Base-by-base conservation (phyloP, 768 basidiomycete genomes). In the Baorangia bicolor region DNA sequence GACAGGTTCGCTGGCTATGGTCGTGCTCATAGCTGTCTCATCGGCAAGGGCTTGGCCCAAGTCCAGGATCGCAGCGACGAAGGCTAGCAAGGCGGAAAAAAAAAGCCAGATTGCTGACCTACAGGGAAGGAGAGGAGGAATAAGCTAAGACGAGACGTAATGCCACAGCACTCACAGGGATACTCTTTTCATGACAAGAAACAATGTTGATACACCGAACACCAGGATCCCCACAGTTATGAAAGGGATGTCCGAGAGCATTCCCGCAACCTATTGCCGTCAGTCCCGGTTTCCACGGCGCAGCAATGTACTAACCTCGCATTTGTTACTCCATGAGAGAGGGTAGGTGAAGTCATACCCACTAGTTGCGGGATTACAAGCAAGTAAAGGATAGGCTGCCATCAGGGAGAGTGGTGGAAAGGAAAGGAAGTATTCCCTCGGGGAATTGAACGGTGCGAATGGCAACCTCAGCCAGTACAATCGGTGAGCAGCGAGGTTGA, bases 211-310 rank as follows among this genome's bases (percentile, higher is more conserved):
- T 39, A 83, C 73, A 14, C 81, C 85, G 51, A 89, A 81, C 23
- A 79, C 79, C 65, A 87, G 71, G n/a, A 88, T 73, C 33, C 87
- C 88, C 39, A 84, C 78, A 59, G 79, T 81, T 63, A 87, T 81
- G 58, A 87, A 75, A 21, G 88, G 88, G 51, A 90, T 82, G 58
- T 87, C 85, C 18, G 81, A 73, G 42, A 90, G 74, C 39, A 88
- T 65, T 59, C 75, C 71, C 55, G 82, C 79, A 39, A 87, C 71
- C 85, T 88, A 49, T 20, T 60, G 30, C 53, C 28, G 46, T 61
- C 38, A 63, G 59, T 49, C 13, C 25, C 5, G 12, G 33, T 20
- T 45, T 50, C n/a, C n/a, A 31, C 14, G n/a, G 39, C 34, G 23
- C 25, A 53, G 20, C 10, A 39, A 47, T 62, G 23, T 7, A 74